Evolutionary conservation across 1,284 basidiomycete species (phyloP).

Genomic region (Sporisorium sorghi): DNA sequence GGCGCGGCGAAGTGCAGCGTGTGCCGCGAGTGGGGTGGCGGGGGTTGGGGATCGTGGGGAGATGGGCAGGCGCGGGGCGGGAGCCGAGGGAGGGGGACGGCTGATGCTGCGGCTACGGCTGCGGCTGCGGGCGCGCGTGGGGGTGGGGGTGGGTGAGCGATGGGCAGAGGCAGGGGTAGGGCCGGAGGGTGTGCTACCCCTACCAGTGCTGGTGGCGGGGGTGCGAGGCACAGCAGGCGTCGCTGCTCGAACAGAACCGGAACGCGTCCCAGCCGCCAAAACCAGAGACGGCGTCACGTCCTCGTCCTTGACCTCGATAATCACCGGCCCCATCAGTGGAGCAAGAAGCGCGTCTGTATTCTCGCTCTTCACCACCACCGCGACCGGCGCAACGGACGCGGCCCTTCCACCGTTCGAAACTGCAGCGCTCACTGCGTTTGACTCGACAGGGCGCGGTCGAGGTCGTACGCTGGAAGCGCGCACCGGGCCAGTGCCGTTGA

Average conservation of each 20-base stretch:
- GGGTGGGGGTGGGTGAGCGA: not conserved
- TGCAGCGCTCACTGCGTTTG: not conserved
- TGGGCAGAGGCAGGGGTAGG: not conserved
- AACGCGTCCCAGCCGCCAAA: no score
- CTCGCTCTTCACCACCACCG: not conserved
- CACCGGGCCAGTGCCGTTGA: slow-evolving; percentile 1
- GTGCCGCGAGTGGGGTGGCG: not conserved
- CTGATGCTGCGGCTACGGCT: not conserved
- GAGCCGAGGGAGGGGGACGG: no score
- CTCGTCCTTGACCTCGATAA: slow-evolving; percentile 3
- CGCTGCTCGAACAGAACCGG: no score
- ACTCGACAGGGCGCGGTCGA: not conserved
- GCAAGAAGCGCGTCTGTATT: not conserved
- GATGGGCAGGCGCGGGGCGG: not conserved
- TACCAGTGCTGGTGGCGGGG: no score
- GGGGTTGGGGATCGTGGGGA: slow-evolving; percentile 7
- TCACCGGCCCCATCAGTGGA: not conserved
- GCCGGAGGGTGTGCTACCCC: no score
- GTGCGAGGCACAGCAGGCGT: no score
- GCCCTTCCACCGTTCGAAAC: not conserved
- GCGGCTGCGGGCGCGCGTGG: not conserved
- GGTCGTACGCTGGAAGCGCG: not conserved
- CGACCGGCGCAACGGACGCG: not conserved
- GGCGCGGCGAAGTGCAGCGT: not conserved
- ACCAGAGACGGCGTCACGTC: not conserved